Percentiles rank a stretch among this genome's conserved stretches.
These are phyloP conservation scores for Rhizoctonia solani DNA, from an alignment of 1,284 basidiomycete species.

Conservation along the genomic window DNA sequence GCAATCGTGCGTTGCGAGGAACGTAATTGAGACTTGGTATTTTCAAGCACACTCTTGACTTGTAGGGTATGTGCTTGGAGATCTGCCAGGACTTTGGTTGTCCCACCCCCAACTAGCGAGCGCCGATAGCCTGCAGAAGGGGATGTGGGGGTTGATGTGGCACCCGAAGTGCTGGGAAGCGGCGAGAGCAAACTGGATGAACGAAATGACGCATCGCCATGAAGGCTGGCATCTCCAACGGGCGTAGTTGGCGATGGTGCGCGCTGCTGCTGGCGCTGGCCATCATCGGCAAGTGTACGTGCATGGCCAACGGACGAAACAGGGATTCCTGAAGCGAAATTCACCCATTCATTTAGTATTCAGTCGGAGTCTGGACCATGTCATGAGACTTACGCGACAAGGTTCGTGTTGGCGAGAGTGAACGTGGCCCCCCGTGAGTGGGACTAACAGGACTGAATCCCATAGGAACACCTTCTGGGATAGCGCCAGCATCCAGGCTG, in stretches of 20 bases:
- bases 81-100: conserved; percentile 81
- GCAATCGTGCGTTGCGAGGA: conserved; percentile 73
- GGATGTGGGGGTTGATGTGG: conserved; percentile 57
- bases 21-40: conserved; percentile 76
- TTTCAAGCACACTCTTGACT: conserved; percentile 77
- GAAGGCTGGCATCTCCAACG: conserved; percentile 40
- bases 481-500: conserved; percentile 49
- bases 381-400: conserved; percentile 67
- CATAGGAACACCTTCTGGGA: conserved; percentile 71
- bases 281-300: conserved; percentile 75
- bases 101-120: conserved; percentile 55
- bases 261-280: conserved; percentile 42
- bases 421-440: conserved; percentile 53
- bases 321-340: conserved; percentile 70
- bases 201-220: conserved; percentile 39
- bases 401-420: conserved; percentile 71
- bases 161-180: conserved; percentile 43
- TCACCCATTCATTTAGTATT: conserved; percentile 37
- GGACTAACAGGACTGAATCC: conserved; percentile 53
- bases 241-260: conserved; percentile 45
- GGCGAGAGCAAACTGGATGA: conserved; percentile 42
- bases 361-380: conserved; percentile 36
- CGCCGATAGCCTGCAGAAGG: conserved; percentile 52
- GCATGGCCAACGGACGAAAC: conserved; percentile 84
- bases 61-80: conserved; percentile 79